phyloP scores from a whole-genome alignment of 345 rosid species.

The Euphorbia tirucalli region DNA sequence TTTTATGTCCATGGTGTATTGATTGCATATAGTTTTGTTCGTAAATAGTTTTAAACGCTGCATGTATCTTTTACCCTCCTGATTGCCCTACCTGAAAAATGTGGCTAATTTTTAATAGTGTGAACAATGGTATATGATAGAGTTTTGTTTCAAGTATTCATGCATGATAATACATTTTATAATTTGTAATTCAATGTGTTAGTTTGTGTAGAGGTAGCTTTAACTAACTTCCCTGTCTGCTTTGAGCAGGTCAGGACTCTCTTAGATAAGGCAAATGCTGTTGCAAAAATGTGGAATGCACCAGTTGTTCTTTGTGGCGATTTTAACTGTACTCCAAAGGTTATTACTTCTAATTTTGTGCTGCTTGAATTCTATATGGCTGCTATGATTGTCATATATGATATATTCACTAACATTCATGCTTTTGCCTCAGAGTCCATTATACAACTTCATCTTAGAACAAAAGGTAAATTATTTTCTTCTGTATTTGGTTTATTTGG shows the following conservation, averaged over 20 bases:
- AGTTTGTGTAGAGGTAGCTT: not conserved
- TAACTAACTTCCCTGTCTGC: constrained; percentile 18
- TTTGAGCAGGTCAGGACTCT: constrained; percentile 68
- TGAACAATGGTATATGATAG: not conserved
- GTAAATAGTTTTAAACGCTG: not conserved
- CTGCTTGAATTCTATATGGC: constrained; percentile 12
- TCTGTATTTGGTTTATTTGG: constrained; percentile 12
- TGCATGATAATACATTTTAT: not conserved
- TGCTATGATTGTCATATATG: constrained; percentile 3
- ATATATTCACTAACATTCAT: constrained; percentile 18
- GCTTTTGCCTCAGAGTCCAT: constrained; percentile 67
- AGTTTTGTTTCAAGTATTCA: not conserved
- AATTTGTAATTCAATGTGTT: not conserved
- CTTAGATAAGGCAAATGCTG: constrained; percentile 67
- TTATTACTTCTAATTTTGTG: constrained; percentile 20
- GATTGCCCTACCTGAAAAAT: not conserved
- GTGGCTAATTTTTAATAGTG: not conserved
- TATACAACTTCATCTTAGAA: constrained; percentile 81
- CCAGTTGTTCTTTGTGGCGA: constrained; percentile 96
- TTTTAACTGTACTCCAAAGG: constrained; percentile 95
- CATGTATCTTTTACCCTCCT: not conserved
- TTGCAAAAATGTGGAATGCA: constrained; percentile 80
- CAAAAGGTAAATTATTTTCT: constrained; percentile 57
- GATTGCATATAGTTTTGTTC: not conserved
- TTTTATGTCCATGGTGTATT: not conserved